These are phyloP conservation scores for Pestalotiopsis sp. DNA, from an alignment of 2,329 filamentous ascomycete species.

Conservation along the genomic window DNA sequence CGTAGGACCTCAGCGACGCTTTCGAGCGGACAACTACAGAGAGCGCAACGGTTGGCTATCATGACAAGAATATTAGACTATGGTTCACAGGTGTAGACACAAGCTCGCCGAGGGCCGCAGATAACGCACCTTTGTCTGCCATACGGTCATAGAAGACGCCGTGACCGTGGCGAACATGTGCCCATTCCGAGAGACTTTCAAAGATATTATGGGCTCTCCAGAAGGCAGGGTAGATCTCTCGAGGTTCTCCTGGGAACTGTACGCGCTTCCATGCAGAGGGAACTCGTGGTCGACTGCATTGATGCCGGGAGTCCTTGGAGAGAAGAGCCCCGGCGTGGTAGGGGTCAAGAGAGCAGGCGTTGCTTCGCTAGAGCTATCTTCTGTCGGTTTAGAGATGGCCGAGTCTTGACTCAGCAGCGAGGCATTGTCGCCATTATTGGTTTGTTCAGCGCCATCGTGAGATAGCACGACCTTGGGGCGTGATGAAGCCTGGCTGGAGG, in stretches of 20 bases:
- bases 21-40: conserved; percentile 82
- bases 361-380: conserved; percentile 29
- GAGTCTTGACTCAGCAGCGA: conserved; percentile 26
- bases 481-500: conserved; percentile 62
- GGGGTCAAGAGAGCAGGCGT: conserved; percentile 34
- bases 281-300: conserved; percentile 60
- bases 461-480: conserved; percentile 51
- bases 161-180: conserved; percentile 89
- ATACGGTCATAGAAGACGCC: conserved; percentile 81
- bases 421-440: conserved; percentile 36
- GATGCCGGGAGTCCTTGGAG: conserved; percentile 59
- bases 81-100: conserved; percentile 20
- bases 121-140: conserved; percentile 83
- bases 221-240: conserved; percentile 44
- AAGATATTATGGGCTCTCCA: conserved; percentile 67
- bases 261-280: conserved; percentile 31
- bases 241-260: conserved; percentile 27
- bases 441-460: conserved; percentile 59
- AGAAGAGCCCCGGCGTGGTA: conserved; percentile 44
- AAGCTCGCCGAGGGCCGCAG: conserved; percentile 4
- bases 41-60: conserved; percentile 83
- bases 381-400: conserved; percentile 20
- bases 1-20: conserved; percentile 79
- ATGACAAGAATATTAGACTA: conserved; percentile 25
- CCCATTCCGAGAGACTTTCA: conserved; percentile 77